Conservation (phyloP, 331 rosid species). For the Acacia pycnantha region DNA sequence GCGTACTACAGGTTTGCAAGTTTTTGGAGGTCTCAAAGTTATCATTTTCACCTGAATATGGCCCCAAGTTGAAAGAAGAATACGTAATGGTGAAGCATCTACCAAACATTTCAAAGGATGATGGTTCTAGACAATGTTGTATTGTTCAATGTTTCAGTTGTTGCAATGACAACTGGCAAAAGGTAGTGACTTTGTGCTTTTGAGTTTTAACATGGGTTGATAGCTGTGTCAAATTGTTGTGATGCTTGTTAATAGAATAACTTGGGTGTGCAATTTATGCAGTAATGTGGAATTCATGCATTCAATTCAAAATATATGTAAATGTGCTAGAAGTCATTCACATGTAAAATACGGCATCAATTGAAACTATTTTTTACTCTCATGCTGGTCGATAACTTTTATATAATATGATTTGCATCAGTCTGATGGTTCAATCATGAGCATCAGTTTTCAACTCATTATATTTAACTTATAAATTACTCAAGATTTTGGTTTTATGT, state of each 20-base stretch:
- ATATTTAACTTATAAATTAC: constrained; percentile 4
- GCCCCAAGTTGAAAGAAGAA: constrained; percentile 94
- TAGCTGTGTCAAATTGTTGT: not conserved
- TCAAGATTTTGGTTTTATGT: constrained; percentile 5
- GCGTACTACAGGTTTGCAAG: constrained; percentile 83
- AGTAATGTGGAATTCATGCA: not conserved
- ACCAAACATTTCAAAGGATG: constrained; percentile 63
- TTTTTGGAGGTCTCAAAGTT: constrained; percentile 93
- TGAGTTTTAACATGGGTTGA: not conserved
- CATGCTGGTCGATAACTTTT: not conserved
- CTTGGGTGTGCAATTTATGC: constrained; percentile 4
- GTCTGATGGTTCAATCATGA: not conserved
- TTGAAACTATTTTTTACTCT: not conserved
- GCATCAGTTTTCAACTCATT: constrained; percentile 16
- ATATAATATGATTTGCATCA: not conserved
- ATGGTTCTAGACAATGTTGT: constrained; percentile 78
- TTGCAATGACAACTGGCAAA: constrained; percentile 99
- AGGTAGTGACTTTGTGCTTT: constrained; percentile 53
- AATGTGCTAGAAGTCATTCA: constrained; percentile 15
- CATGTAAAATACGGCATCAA: not conserved
- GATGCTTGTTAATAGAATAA: constrained; percentile 6
- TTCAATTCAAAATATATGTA: not conserved
- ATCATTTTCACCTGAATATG: constrained; percentile 94
- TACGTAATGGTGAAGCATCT: constrained; percentile 97
- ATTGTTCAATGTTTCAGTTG: constrained; percentile 66